These are phyloP conservation scores for Verticillium tricorpus DNA, from an alignment of 2,329 filamentous ascomycete genomes.

Conservation along the genomic window DNA sequence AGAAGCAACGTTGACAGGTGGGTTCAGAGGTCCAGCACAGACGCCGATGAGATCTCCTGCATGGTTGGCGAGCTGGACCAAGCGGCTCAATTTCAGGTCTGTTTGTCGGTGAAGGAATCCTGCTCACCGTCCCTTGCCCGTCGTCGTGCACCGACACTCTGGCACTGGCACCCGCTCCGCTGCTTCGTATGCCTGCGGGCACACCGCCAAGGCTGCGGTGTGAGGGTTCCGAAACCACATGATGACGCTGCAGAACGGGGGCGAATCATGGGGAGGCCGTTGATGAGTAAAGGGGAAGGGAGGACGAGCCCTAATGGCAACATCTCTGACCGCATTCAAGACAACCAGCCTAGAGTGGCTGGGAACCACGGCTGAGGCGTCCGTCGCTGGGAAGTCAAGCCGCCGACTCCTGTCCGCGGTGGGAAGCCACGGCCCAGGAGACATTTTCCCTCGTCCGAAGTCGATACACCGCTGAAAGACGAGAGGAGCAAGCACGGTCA, in stretches of 20 bases:
- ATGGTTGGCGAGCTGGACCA: background rate
- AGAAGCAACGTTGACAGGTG: background rate
- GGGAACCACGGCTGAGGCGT: background rate
- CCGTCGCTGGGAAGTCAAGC: background rate
- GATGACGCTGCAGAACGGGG: background rate
- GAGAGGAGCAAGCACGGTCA: background rate
- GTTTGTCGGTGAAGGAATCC: background rate
- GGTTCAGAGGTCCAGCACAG: background rate
- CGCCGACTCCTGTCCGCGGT: background rate
- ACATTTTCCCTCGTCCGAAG: background rate
- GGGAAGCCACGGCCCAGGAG: background rate
- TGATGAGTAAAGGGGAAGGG: background rate
- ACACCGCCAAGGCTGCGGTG: conserved; percentile 1
- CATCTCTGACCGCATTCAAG: background rate
- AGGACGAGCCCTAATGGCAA: background rate
- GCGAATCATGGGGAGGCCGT: background rate
- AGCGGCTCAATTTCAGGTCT: background rate
- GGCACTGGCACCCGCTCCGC: background rate
- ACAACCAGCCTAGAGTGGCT: background rate
- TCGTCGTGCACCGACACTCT: background rate
- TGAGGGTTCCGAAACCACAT: background rate
- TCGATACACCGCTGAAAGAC: background rate
- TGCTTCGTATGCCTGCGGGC: background rate
- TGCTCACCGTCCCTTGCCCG: background rate
- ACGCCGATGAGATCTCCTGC: background rate